A percentile compares a stretch with the other conserved stretches of the same genome.
Evolutionary conservation across 2,329 filamentous ascomycete species (phyloP).

Genomic region (Sporothrix globosa): DNA sequence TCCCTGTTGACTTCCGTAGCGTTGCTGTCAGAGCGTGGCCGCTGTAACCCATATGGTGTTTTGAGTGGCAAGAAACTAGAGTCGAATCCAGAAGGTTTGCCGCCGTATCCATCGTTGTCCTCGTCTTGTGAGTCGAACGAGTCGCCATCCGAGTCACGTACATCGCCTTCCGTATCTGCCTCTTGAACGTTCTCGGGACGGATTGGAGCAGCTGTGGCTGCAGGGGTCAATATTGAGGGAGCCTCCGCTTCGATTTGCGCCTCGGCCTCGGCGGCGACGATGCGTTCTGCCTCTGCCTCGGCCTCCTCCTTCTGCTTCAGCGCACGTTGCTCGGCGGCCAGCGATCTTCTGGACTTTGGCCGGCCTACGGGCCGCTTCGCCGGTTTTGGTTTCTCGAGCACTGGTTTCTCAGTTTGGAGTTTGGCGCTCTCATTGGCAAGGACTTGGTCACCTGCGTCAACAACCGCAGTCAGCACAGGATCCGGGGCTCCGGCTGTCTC

Average conservation of each 20-base stretch:
- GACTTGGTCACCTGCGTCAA: too few species aligned
- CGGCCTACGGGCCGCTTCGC: conserved; percentile 33
- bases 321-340: conserved; percentile 31
- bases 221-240: not conserved
- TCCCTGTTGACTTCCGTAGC: conserved; percentile 46
- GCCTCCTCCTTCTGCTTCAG: conserved; percentile 32
- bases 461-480: not conserved
- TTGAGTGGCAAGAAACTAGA: not conserved
- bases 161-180: not conserved
- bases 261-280: not conserved
- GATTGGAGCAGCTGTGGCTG: not conserved
- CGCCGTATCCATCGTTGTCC: conserved; percentile 18
- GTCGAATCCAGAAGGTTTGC: conserved; percentile 1
- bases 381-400: conserved; percentile 1
- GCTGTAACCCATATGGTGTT: conserved; percentile 4
- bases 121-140: conserved; percentile 15
- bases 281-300: conserved; percentile 25
- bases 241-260: conserved; percentile 38
- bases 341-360: conserved; percentile 30
- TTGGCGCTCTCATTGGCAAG: not conserved
- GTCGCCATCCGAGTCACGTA: conserved; percentile 15
- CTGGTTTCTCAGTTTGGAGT: not conserved
- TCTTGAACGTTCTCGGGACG: not conserved
- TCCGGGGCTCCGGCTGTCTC: not conserved
- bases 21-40: conserved; percentile 36